phyloP scores from a whole-genome alignment of 2,329 filamentous ascomycete genomes.

The Cladophialophora carrionii region DNA sequence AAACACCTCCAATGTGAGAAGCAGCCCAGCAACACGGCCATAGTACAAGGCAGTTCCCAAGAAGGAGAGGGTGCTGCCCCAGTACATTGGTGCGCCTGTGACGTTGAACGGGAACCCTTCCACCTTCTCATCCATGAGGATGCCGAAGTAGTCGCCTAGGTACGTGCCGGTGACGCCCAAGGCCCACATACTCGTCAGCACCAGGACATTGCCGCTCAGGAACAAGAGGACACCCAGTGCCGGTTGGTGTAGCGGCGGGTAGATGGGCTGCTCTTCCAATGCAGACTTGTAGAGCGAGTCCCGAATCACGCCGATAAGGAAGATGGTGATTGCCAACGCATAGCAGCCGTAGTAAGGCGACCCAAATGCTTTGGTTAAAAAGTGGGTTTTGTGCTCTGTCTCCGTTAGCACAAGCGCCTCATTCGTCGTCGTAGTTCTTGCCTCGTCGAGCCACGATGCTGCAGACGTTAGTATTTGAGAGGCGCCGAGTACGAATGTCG shows the following conservation, averaged over 20 bases:
- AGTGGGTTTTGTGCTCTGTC: slow-evolving; percentile 81
- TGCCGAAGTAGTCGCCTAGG: slow-evolving; percentile 97
- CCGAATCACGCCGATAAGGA: slow-evolving; percentile 84
- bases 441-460: slow-evolving; percentile 84
- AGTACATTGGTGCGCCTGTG: slow-evolving; percentile 92
- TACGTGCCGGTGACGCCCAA: slow-evolving; percentile 95
- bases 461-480: slow-evolving; percentile 29
- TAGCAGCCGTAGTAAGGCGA: slow-evolving; percentile 83
- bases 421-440: slow-evolving; percentile 45
- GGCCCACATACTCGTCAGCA: slow-evolving; percentile 85
- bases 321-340: slow-evolving; percentile 83
- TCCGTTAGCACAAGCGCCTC: slow-evolving; percentile 23
- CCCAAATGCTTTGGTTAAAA: slow-evolving; percentile 85
- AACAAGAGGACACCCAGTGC: slow-evolving; percentile 73
- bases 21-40: slow-evolving; percentile 82
- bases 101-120: slow-evolving; percentile 96
- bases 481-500: slow-evolving; percentile 15
- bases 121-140: slow-evolving; percentile 93
- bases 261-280: slow-evolving; percentile 73
- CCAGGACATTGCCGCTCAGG: slow-evolving; percentile 76
- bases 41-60: slow-evolving; percentile 81
- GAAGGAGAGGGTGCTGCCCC: slow-evolving; percentile 90
- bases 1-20: slow-evolving; percentile 75
- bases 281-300: slow-evolving; percentile 87
- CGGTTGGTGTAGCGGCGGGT: slow-evolving; percentile 69